Evolutionary conservation across 2,329 filamentous ascomycete species (phyloP), one percentile per base, ranked within the genome.

Genomic region (Fragosphaeria purpurea): DNA sequence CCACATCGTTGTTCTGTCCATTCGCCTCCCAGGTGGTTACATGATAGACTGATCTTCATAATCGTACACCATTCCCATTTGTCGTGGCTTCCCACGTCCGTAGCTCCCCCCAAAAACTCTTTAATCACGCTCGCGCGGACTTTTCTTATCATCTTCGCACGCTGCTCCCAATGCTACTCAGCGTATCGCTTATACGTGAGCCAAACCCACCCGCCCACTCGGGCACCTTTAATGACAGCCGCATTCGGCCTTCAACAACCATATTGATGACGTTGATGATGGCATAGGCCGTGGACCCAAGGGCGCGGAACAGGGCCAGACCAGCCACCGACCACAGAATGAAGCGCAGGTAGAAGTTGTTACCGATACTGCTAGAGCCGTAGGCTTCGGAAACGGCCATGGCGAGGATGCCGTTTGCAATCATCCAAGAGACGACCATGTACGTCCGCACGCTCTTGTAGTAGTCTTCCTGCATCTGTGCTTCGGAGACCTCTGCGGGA

Each of bases 371-470:
- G 45, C 75, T 79, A 53, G 77, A 74, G 44, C 79, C 79, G 68
- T 96, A 98, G 4, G 86, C 82, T 69, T 98, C 93, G 5, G 80
- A 86, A 11, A 97, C 84, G 2, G 85, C 80, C 93, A 98, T 98
- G 63, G 88, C 91, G 39, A 98, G 81, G 53, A 95, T 81, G 4
- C 86, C 88, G 65, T 98, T 98, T 60, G 83, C 81, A 38, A 94
- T 77, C 78, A 98, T 88, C 93, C 93, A 98, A 44, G 83, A 77
- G 42, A 95, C 82, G 10, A 98, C 93, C 83, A 98, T 94, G 80
- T 98, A 98, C 1, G 93, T 98, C 50, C 93, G 83, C 48, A 98
- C 93, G 41, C 85, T 88, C 66, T 90, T 88, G 77, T 98, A 98
- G 76, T 98, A 98, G 69, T 98, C 93, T 67, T 98, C 93, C 67